Conservation (phyloP, 108 stramenopile species). For the Nannochloropsis salina region DNA sequence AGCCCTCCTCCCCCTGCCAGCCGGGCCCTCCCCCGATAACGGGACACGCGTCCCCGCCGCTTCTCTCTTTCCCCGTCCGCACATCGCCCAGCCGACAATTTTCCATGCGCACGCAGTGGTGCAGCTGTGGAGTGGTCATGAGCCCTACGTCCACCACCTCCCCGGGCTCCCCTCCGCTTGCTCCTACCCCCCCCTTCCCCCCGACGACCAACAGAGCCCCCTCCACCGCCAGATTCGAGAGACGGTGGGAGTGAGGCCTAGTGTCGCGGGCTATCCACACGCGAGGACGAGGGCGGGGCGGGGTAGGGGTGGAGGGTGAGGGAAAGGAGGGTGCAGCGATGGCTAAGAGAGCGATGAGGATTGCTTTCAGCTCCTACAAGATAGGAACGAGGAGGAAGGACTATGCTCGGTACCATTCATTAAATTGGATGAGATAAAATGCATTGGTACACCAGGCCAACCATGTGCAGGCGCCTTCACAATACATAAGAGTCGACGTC, state of each 20-base stretch:
- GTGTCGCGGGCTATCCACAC: neutral
- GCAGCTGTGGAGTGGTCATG: constrained; percentile 85
- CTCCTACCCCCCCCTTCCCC: neutral
- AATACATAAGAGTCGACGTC: too few species aligned
- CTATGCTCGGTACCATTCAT: too few species aligned
- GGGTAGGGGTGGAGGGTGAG: neutral
- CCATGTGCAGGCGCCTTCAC: too few species aligned
- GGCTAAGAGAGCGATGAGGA: neutral
- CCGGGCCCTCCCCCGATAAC: constrained; percentile 30
- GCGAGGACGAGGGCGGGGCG: neutral
- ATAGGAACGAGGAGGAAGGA: neutral
- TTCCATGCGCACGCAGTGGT: constrained; percentile 67
- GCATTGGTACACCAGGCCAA: too few species aligned
- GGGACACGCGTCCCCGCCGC: constrained; percentile 23
- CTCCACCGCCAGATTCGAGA: constrained; percentile 22
- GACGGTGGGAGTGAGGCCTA: neutral
- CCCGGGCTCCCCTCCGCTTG: constrained; percentile 47
- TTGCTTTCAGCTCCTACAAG: neutral
- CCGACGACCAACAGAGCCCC: constrained; percentile 62
- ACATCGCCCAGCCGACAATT: neutral
- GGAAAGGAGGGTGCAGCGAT: neutral
- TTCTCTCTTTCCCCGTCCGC: constrained; percentile 28
- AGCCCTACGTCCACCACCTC: constrained; percentile 69
- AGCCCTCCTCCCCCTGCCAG: constrained; percentile 65
- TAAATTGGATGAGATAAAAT: too few species aligned